These are phyloP conservation scores for Colletotrichum australisinense DNA, from an alignment of 2,329 filamentous ascomycete genomes.

Conservation along the genomic window DNA sequence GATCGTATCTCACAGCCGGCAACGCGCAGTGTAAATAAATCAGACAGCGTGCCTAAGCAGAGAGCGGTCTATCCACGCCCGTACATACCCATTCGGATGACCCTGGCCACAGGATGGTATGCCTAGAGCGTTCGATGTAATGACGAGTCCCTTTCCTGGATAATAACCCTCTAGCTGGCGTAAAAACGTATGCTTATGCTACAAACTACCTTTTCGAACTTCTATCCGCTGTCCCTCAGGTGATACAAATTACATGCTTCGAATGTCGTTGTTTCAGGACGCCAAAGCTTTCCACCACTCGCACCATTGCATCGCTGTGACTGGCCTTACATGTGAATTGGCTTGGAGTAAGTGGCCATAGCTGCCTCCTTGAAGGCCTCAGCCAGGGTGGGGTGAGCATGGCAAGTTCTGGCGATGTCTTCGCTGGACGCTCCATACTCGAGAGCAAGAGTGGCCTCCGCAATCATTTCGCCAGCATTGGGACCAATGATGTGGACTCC, in stretches of 20 bases:
- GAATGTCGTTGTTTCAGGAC: neutral
- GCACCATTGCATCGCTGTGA: neutral
- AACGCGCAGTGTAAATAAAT: neutral
- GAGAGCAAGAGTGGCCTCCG: conserved; percentile 92
- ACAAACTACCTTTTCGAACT: neutral
- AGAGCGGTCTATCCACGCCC: neutral
- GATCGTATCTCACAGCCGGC: neutral
- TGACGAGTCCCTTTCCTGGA: neutral
- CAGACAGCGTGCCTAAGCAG: neutral
- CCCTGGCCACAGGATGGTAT: neutral
- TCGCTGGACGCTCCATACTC: conserved; percentile 97
- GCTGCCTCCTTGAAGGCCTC: conserved; percentile 99
- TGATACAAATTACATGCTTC: conserved; percentile 16
- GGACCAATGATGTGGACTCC: conserved; percentile 97
- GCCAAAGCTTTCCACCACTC: neutral
- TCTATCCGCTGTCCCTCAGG: conserved; percentile 8
- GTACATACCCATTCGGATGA: neutral
- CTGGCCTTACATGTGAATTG: conserved; percentile 85
- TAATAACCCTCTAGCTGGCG: neutral
- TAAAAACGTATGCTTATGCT: neutral
- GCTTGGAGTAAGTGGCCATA: conserved; percentile 95
- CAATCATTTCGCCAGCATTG: conserved; percentile 99
- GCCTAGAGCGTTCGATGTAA: neutral
- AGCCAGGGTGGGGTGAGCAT: conserved; percentile 94
- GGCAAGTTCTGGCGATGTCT: conserved; percentile 93